Percentiles rank a stretch among this genome's conserved stretches.
phyloP scores from a whole-genome alignment of 228 moss, liverwort and hornwort genomes.

The Sphagnum fallax region DNA sequence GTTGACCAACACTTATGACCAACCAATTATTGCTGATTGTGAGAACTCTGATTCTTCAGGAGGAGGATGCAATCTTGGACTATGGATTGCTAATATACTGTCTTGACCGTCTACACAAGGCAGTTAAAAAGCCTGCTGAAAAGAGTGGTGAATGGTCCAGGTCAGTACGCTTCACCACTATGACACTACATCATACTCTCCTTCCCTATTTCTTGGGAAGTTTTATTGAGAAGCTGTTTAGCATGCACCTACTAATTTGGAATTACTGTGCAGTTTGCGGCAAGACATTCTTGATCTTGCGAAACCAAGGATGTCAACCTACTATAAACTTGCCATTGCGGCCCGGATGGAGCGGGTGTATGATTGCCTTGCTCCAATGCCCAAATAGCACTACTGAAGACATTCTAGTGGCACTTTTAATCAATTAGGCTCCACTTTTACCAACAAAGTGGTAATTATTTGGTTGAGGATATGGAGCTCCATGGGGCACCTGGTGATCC shows the following conservation, averaged over 20 bases:
- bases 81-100: constrained; percentile 77
- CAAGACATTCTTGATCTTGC: constrained; percentile 92
- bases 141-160: constrained; percentile 82
- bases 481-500: too few relatives aligned
- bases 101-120: constrained; percentile 70
- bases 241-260: background rate
- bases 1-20: background rate
- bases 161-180: constrained; percentile 16
- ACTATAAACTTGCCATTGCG: constrained; percentile 88
- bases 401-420: too few relatives aligned
- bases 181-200: background rate
- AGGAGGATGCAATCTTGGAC: constrained; percentile 62
- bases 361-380: constrained; percentile 82
- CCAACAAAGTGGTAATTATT: too few relatives aligned
- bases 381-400: constrained; percentile 12
- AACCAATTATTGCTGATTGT: background rate
- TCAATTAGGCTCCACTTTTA: too few relatives aligned
- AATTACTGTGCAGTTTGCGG: constrained; percentile 46
- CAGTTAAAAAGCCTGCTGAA: constrained; percentile 51
- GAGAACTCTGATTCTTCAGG: constrained; percentile 23
- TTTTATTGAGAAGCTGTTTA: background rate
- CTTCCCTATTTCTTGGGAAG: background rate
- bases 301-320: constrained; percentile 68
- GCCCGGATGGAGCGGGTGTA: constrained; percentile 96
- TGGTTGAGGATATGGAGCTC: too few relatives aligned